Base-by-base conservation (phyloP, 176 grass and related monocot genomes). In the Rhynchospora tenuis region DNA sequence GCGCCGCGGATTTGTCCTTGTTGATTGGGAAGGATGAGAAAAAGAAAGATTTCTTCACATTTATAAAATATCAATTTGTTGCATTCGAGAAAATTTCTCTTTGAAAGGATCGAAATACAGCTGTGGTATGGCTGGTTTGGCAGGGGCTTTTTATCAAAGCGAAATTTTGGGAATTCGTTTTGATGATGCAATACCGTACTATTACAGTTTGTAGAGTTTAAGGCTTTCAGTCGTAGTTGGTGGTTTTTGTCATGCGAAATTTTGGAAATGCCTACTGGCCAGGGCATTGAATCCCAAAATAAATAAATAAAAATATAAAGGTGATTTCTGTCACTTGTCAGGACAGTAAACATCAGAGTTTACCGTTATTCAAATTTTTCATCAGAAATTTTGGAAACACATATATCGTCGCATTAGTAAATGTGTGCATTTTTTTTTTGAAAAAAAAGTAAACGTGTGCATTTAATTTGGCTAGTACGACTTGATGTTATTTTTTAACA, bases 81-180 rank as follows among this genome's bases (percentile, higher is more conserved):
- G 19, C 9, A 22, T 48, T 48, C 9, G 69, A 73, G 69, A 51
- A 73, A 14, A 14, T 73, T 48, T 7, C 10, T 31, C 31, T 73
- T 50, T 48, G 69, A 73, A 24, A 50, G 20, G 44, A 23, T 73
- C 69, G 69, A 73, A 73, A 73, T 73, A 73, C 69, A 73, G 69
- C 69, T 73, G 69, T 73, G 5, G 3, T 6, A 50, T 50, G 47
- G 44, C 44, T 73, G 69, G 69, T 46, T 46, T 73, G 65, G 6
- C 31, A 68, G 65, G 16, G 6, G 19, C 31, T 19, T 48, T 73
- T 48, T 14, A 24, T 48, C 48, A 50, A 73, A 48, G n/a, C 42
- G 7, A 69, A 12, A 12, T 72, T 72, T 47, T 47, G n/a, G 9
- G 44, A 73, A 73, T 6, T 73, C 19, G 69, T n/a, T 38, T 38